Evolutionary conservation across 345 rosid genomes (phyloP).

Genomic region (Corchorus olitorius): DNA sequence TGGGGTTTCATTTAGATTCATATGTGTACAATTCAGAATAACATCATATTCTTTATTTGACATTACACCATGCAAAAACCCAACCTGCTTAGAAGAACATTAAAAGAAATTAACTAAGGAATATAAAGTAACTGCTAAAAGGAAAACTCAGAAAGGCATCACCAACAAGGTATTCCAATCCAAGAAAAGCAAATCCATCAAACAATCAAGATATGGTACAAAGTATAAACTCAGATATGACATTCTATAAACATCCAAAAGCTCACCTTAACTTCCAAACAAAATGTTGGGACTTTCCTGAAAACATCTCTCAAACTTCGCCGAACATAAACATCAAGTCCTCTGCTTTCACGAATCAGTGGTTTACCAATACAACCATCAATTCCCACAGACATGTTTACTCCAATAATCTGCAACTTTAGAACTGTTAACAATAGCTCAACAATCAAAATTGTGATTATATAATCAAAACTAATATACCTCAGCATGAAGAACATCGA

Average conservation of each 20-base stretch:
- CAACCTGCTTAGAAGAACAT: conserved; percentile 64
- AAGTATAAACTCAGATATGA: not conserved
- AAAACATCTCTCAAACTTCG: conserved; percentile 96
- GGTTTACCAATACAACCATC: conserved; percentile 81
- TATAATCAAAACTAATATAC: conserved; percentile 43
- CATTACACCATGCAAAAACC: conserved; percentile 78
- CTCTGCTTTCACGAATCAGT: conserved; percentile 86
- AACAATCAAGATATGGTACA: not conserved
- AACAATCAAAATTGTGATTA: conserved; percentile 12
- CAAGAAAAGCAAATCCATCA: not conserved
- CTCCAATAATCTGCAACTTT: conserved; percentile 75
- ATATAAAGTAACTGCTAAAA: not conserved
- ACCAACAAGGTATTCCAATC: conserved; percentile 3
- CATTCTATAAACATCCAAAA: not conserved
- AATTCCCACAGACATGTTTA: conserved; percentile 94
- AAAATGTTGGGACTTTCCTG: conserved; percentile 87
- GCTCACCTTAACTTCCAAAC: conserved; percentile 87
- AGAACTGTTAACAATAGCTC: conserved; percentile 22
- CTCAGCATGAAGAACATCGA: conserved; percentile 95
- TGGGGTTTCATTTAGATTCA: conserved; percentile 85
- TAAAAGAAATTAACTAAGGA: conserved; percentile 14
- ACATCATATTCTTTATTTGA: conserved; percentile 91
- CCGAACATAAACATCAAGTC: conserved; percentile 79
- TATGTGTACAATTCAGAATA: conserved; percentile 60
- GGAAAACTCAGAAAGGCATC: not conserved